phyloP scores from a whole-genome alignment of 2,329 filamentous ascomycete genomes.

The Xylaria sp. region DNA sequence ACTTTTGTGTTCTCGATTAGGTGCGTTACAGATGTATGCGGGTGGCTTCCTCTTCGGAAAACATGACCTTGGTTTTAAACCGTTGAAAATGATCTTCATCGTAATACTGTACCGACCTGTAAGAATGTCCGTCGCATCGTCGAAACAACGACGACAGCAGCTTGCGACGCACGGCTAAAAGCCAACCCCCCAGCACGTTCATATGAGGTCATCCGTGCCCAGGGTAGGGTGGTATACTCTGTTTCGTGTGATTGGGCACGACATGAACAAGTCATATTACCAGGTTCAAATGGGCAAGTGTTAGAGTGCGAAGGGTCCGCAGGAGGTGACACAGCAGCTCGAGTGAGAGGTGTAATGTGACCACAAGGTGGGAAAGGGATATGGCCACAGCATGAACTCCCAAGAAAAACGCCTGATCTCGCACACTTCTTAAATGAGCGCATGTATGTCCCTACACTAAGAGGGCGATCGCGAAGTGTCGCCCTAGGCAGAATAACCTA shows the following conservation, averaged over 20 bases:
- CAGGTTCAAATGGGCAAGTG: constrained; percentile 5
- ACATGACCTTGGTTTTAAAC: neutral
- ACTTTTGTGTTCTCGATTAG: neutral
- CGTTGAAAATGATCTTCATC: neutral
- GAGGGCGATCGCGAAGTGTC: constrained; percentile 30
- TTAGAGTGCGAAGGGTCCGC: constrained; percentile 5
- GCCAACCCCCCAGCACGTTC: constrained; percentile 1
- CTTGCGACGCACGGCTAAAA: constrained; percentile 2
- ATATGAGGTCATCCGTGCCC: constrained; percentile 18
- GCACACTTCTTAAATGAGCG: neutral
- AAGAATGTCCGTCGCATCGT: neutral
- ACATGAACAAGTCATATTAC: constrained; percentile 16
- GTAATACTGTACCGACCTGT: constrained; percentile 6
- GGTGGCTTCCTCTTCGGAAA: constrained; percentile 1
- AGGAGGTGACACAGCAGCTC: constrained; percentile 29
- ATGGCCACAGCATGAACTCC: constrained; percentile 4
- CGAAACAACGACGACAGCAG: neutral
- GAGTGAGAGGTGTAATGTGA: constrained; percentile 26
- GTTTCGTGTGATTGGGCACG: constrained; percentile 15
- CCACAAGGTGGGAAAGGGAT: constrained; percentile 9
- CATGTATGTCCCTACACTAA: neutral
- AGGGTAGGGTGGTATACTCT: constrained; percentile 5
- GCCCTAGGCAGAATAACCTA: constrained; percentile 1
- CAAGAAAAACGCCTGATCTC: constrained; percentile 10
- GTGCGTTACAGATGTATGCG: neutral